phyloP scores from a whole-genome alignment of 345 rosid genomes.

The Hypericum perforatum region DNA sequence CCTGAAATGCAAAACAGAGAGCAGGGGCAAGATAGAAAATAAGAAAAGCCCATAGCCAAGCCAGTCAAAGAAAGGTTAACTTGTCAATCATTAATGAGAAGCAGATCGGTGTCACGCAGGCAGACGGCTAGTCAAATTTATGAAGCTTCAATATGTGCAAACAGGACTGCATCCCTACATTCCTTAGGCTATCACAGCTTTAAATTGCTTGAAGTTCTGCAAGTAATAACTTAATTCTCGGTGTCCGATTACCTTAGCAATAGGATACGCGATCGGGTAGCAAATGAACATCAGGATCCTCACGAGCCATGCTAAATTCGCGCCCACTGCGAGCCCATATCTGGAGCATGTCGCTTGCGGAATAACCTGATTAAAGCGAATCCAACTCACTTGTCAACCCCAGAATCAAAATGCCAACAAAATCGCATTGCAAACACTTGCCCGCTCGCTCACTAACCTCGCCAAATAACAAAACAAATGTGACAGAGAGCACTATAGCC shows the following conservation, averaged over 20 bases:
- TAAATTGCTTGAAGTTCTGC: no score
- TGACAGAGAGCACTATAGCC: slow-evolving; percentile 81
- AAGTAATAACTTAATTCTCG: neutral
- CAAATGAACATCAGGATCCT: slow-evolving; percentile 68
- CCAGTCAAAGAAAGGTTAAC: neutral
- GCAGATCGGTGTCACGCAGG: no score
- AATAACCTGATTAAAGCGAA: slow-evolving; percentile 46
- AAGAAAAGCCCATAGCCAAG: neutral
- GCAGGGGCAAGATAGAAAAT: neutral
- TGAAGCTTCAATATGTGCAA: no score
- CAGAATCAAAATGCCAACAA: no score
- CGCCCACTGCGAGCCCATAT: slow-evolving; percentile 92
- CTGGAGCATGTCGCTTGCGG: slow-evolving; percentile 93
- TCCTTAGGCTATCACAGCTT: no score
- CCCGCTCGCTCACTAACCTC: slow-evolving; percentile 39
- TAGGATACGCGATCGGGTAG: slow-evolving; percentile 83
- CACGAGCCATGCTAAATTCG: slow-evolving; percentile 80
- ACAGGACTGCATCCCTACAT: no score
- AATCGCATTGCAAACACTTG: no score
- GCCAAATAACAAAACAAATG: slow-evolving; percentile 81
- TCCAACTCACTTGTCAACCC: no score
- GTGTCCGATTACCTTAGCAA: slow-evolving; percentile 55
- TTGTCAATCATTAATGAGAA: no score
- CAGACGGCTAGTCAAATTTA: no score
- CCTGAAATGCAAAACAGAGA: slow-evolving; percentile 30